phyloP scores from a whole-genome alignment of 257 asterid genomes.

The Nicotiana benthamiana region DNA sequence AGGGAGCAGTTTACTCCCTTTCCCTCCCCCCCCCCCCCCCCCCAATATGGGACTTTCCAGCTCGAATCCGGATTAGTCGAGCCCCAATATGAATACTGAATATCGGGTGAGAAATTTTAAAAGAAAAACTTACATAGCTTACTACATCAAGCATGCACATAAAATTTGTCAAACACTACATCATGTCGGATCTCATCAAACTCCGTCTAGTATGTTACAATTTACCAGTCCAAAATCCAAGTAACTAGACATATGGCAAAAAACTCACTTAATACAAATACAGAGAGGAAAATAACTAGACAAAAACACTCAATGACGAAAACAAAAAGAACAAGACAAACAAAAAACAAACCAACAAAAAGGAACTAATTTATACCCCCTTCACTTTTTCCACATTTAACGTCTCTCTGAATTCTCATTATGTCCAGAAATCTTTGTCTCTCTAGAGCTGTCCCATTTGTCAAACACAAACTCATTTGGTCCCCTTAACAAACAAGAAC shows the following conservation, averaged over 20 bases:
- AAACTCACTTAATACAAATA: neutral
- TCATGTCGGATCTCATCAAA: neutral
- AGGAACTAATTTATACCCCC: neutral
- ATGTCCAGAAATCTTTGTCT: constrained; percentile 1
- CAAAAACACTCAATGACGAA: neutral
- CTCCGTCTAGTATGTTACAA: neutral
- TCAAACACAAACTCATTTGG: neutral
- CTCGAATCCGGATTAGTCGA: too few species aligned
- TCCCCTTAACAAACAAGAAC: neutral
- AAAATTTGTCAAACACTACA: neutral
- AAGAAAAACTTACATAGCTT: too few species aligned
- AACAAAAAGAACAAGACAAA: neutral
- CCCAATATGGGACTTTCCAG: too few species aligned
- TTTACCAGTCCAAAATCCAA: neutral
- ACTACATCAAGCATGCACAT: neutral
- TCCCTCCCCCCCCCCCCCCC: too few species aligned
- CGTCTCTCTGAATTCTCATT: neutral
- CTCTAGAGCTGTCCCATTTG: neutral
- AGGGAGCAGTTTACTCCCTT: too few species aligned
- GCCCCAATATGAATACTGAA: too few species aligned
- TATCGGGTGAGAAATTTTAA: too few species aligned
- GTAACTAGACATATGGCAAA: neutral
- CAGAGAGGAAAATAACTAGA: neutral
- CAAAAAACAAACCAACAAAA: neutral
- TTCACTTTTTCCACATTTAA: neutral